Conservation (phyloP, 2,329 filamentous ascomycete species). For the Sphaerulina vaccinii region DNA sequence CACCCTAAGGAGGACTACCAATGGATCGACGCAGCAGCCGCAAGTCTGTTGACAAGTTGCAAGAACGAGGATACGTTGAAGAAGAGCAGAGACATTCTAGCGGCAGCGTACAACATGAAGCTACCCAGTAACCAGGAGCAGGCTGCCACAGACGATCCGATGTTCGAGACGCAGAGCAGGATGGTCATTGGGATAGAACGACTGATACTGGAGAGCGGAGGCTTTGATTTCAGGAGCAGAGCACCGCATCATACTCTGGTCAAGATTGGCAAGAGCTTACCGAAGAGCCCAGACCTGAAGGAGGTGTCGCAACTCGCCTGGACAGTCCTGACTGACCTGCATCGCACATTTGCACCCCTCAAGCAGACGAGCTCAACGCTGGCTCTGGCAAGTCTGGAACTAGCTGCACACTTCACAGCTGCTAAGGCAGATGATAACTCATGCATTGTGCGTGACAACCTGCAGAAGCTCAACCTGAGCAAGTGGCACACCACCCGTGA, state of each 20-base stretch:
- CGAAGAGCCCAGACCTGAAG: slow-evolving; percentile 49
- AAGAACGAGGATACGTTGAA: slow-evolving; percentile 98
- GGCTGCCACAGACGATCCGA: slow-evolving; percentile 75
- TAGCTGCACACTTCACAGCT: slow-evolving; percentile 65
- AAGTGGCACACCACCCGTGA: slow-evolving; percentile 46
- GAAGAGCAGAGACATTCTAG: slow-evolving; percentile 90
- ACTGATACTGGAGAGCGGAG: slow-evolving; percentile 85
- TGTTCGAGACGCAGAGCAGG: slow-evolving; percentile 76
- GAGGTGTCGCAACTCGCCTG: slow-evolving; percentile 61
- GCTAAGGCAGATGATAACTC: slow-evolving; percentile 20
- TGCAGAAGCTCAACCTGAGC: slow-evolving; percentile 47
- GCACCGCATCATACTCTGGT: slow-evolving; percentile 82
- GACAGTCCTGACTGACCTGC: slow-evolving; percentile 81
- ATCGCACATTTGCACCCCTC: slow-evolving; percentile 87
- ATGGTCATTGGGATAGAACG: slow-evolving; percentile 86
- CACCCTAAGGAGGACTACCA: slow-evolving; percentile 79
- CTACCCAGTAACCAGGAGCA: slow-evolving; percentile 61
- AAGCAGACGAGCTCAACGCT: slow-evolving; percentile 87
- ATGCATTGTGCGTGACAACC: slow-evolving; percentile 23
- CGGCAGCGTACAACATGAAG: slow-evolving; percentile 84
- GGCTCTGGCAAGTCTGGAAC: slow-evolving; percentile 77
- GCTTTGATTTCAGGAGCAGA: slow-evolving; percentile 89
- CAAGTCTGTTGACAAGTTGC: slow-evolving; percentile 86
- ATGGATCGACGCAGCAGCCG: slow-evolving; percentile 73
- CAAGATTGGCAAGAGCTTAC: slow-evolving; percentile 58